Percentiles rank a stretch among this genome's conserved stretches.
phyloP scores from a whole-genome alignment of 192 early-diverging fungal genomes.

The Gonapodya sp. region DNA sequence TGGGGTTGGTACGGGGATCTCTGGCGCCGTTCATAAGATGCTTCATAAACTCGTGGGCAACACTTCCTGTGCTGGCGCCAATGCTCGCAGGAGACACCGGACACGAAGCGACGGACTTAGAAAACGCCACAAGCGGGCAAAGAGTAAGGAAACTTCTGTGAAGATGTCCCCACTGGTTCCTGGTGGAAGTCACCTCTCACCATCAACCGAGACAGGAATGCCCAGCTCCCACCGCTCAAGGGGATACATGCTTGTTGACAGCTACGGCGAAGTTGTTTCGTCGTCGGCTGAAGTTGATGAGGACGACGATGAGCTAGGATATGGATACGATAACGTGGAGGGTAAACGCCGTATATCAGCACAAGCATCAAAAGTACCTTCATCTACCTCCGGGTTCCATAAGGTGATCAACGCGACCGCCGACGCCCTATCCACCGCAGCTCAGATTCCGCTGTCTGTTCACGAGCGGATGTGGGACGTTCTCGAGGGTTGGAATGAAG shows the following conservation, averaged over 20 bases:
- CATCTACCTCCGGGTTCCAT: not conserved
- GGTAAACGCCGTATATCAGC: not conserved
- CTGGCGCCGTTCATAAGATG: not conserved
- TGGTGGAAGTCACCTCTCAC: not conserved
- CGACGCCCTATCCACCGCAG: not conserved
- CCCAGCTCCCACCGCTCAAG: not conserved
- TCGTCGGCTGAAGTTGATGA: not conserved
- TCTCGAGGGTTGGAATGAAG: not conserved
- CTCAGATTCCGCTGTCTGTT: not conserved
- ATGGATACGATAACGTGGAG: not conserved
- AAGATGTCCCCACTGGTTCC: not conserved
- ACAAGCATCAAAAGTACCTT: not conserved
- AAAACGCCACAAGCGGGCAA: not conserved
- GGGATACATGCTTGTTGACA: not conserved
- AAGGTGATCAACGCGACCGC: not conserved
- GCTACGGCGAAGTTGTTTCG: not conserved
- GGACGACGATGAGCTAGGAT: not conserved
- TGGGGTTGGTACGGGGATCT: not conserved
- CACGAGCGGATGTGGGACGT: not conserved
- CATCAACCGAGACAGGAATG: not conserved
- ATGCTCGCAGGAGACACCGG: not conserved
- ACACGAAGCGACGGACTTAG: not conserved
- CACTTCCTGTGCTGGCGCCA: not conserved
- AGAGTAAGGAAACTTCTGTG: not conserved
- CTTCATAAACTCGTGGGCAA: not conserved